Base-by-base conservation (phyloP, 208 protist genomes). In the Kentomonas sorsogonicus region DNA sequence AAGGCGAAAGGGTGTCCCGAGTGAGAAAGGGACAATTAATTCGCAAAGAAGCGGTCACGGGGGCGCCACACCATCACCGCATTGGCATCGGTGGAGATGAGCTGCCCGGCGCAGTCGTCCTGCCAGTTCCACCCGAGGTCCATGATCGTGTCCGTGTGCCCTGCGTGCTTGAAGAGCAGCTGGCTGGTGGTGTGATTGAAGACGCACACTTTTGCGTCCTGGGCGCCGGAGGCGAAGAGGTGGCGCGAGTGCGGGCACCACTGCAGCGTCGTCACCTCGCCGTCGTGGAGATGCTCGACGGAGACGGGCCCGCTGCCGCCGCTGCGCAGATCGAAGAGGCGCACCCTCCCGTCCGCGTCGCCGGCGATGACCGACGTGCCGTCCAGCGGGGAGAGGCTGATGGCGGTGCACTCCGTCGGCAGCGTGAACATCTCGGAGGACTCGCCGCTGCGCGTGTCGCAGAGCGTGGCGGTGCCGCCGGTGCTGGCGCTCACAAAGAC, bases 101-200 rank as follows among this genome's bases (percentile, higher is more conserved):
- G 57, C 48, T 94, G 84, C 10, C 87, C 86, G 15, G 78, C 83
- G 30, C 53, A 74, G 36, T 76, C 76, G 33, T 89, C 85, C 63
- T 93, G 85, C 87, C 90, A 96, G 63, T 74, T 86, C 87, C 90
- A 96, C 11, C 72, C 77, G 2, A 94, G 16, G 57, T 96, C 90
- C 66, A 84, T 86, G 36, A 96, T 75, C 33, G 46, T 60, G 45
- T 93, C 82, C 0, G 78, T 90, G 74, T 96, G 90, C 11, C 81
- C 86, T 18, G 78, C 76, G 69, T 96, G 90, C 41, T 78, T 84
- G 54, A 96, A 96, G 9, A 92, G 66, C 7, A 85, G 48, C 20
- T 60, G 74, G 26, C 68, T 52, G 0, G 65, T 56, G n/a, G 83
- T 84, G 9, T 48, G 26, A 51, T 93, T 85, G 63, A 76, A 84